Conservation (phyloP, 2,329 filamentous ascomycete genomes). For the Calonectria crousiana region DNA sequence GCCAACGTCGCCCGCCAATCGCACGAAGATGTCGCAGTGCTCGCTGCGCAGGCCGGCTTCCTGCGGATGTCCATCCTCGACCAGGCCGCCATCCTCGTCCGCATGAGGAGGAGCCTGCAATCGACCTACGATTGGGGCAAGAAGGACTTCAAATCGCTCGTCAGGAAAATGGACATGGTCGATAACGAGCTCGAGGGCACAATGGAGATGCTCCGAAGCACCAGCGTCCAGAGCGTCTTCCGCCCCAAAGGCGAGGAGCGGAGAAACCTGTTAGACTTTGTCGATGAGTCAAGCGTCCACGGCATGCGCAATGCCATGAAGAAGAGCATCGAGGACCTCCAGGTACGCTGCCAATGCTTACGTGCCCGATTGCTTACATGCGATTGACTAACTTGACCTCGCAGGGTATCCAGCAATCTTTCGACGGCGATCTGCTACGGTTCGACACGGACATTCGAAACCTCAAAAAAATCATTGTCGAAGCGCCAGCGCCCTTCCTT, state of each 20-base stretch:
- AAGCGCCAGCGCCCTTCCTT: conserved; percentile 50
- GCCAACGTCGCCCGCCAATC: conserved; percentile 80
- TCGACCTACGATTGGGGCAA: conserved; percentile 69
- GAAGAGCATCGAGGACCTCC: conserved; percentile 77
- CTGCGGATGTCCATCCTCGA: conserved; percentile 71
- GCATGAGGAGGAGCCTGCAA: conserved; percentile 64
- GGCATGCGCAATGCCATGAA: conserved; percentile 75
- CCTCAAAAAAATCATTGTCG: conserved; percentile 70
- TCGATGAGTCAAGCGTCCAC: conserved; percentile 78
- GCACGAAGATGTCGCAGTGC: conserved; percentile 82
- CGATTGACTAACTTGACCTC: conserved; percentile 23
- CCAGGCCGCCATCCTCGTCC: conserved; percentile 65
- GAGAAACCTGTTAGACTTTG: conserved; percentile 79
- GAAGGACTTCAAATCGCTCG: conserved; percentile 70
- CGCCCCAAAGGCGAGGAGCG: conserved; percentile 69
- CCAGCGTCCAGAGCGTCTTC: conserved; percentile 73
- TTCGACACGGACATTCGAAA: conserved; percentile 81
- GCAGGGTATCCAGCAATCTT: conserved; percentile 74
- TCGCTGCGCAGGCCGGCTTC: conserved; percentile 78
- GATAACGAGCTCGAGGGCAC: conserved; percentile 75
- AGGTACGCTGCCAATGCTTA: conserved; percentile 57
- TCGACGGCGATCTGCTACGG: conserved; percentile 79
- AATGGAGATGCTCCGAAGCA: conserved; percentile 73
- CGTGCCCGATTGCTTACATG: not conserved
- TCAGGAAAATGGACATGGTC: conserved; percentile 75